Evolutionary conservation across 169 alveolate genomes (phyloP).

Genomic region (Plasmodium falciparum): DNA sequence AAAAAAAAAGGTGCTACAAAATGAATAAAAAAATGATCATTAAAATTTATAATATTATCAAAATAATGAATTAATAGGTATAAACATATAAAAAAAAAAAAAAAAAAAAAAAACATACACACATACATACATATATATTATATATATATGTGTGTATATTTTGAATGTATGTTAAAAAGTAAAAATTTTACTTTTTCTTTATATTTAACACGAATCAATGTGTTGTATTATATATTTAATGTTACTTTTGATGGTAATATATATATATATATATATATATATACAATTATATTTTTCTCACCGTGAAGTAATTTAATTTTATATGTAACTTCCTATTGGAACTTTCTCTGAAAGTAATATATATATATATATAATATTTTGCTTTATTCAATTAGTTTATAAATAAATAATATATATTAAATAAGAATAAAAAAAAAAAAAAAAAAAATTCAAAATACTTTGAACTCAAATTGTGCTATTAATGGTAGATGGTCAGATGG

Average conservation of each 20-base stretch:
- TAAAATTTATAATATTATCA: background rate
- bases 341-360: no score
- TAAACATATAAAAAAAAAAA: background rate
- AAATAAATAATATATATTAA: background rate
- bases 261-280: no score
- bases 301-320: no score
- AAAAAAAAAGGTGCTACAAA: background rate
- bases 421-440: background rate
- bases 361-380: no score
- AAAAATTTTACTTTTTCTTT: background rate
- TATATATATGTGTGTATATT: background rate
- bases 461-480: conserved; percentile 84
- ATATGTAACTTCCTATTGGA: no score
- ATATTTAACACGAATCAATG: no score
- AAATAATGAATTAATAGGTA: conserved; percentile 2
- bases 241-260: no score
- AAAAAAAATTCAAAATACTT: conserved; percentile 13
- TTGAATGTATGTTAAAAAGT: background rate
- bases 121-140: background rate
- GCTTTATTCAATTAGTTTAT: no score
- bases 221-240: no score
- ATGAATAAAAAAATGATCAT: conserved; percentile 4
- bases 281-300: no score
- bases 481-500: conserved; percentile 88
- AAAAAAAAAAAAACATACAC: background rate